phyloP scores from a whole-genome alignment of 805 yeast genomes.

The Priceomyces fermenticarens region DNA sequence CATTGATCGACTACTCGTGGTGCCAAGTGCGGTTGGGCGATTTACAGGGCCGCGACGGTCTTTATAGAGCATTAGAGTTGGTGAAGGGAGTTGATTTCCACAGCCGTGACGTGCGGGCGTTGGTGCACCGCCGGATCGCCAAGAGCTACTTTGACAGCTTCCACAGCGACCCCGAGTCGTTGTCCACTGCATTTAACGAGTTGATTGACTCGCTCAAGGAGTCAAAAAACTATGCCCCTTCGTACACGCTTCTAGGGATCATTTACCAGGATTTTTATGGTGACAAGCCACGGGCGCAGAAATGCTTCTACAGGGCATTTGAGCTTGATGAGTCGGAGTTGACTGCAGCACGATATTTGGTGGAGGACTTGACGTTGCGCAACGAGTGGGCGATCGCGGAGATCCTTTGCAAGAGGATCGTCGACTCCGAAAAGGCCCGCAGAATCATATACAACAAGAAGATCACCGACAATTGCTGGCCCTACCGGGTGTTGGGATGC shows the following conservation, averaged over 20 bases:
- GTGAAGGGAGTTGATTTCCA: constrained; percentile 50
- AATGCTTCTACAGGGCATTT: constrained; percentile 86
- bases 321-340: constrained; percentile 79
- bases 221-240: constrained; percentile 65
- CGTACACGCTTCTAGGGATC: constrained; percentile 78
- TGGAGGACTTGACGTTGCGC: constrained; percentile 60
- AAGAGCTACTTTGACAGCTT: constrained; percentile 46
- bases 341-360: constrained; percentile 69
- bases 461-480: constrained; percentile 65
- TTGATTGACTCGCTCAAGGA: constrained; percentile 63
- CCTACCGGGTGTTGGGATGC: constrained; percentile 82
- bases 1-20: constrained; percentile 75
- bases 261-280: constrained; percentile 58
- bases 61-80: constrained; percentile 42
- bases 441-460: constrained; percentile 35
- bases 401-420: constrained; percentile 61
- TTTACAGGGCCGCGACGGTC: constrained; percentile 49
- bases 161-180: constrained; percentile 14
- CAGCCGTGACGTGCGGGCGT: constrained; percentile 56
- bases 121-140: constrained; percentile 71
- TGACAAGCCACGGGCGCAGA: constrained; percentile 69
- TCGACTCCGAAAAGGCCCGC: constrained; percentile 60
- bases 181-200: constrained; percentile 52
- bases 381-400: constrained; percentile 87
- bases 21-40: constrained; percentile 58